These are phyloP conservation scores for Coprinopsis cinerea DNA, from an alignment of 768 basidiomycete species.

Conservation along the genomic window DNA sequence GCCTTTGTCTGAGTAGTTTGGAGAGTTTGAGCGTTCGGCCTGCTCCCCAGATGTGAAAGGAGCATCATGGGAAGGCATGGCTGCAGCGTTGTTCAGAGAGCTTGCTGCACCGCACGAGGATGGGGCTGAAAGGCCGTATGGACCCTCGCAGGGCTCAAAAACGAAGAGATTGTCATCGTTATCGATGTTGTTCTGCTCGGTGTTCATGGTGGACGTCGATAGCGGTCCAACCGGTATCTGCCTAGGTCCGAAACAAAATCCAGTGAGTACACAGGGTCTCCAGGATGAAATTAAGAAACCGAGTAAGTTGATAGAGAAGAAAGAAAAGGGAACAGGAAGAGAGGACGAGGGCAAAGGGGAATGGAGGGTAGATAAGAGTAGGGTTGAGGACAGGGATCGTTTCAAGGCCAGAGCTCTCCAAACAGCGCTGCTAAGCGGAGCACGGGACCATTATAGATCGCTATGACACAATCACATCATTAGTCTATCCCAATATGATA, in stretches of 20 bases:
- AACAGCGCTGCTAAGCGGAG: conserved; percentile 2
- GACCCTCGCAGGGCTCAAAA: background rate
- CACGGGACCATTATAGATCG: conserved; percentile 6
- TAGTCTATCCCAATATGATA: background rate
- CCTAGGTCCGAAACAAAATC: conserved; percentile 18
- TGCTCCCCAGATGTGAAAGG: conserved; percentile 25
- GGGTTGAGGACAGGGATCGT: background rate
- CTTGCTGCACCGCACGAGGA: background rate
- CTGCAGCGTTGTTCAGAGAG: conserved; percentile 13
- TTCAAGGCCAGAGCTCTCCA: too few species aligned
- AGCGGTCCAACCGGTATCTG: conserved; percentile 15
- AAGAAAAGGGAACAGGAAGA: conserved; percentile 1
- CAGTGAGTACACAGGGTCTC: conserved; percentile 10
- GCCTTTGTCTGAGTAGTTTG: conserved; percentile 36
- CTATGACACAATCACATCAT: conserved; percentile 8
- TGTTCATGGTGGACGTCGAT: conserved; percentile 27
- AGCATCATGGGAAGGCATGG: conserved; percentile 26
- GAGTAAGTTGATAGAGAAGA: conserved; percentile 12
- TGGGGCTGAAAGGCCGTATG: background rate
- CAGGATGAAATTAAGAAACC: background rate
- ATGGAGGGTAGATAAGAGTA: conserved; percentile 3
- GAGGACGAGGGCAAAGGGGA: conserved; percentile 6
- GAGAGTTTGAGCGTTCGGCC: conserved; percentile 9
- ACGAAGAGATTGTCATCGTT: conserved; percentile 43
- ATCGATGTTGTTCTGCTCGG: conserved; percentile 41